phyloP scores from a whole-genome alignment of 1,139 yeast species.

The Torulaspora globosa region DNA sequence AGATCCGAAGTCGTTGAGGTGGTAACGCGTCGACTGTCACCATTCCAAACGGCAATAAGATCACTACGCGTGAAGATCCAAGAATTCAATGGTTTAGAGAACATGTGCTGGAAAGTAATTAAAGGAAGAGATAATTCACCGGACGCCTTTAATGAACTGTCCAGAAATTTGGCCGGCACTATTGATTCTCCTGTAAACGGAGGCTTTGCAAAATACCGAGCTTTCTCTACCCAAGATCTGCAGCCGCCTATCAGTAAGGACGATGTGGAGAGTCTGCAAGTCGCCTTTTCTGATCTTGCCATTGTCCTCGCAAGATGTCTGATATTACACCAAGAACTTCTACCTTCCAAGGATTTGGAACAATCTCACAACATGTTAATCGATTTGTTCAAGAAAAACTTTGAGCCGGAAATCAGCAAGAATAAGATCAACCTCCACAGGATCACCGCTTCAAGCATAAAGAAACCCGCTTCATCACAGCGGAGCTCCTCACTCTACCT shows the following conservation, averaged over 20 bases:
- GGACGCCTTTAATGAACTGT: constrained; percentile 59
- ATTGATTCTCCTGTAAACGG: constrained; percentile 93
- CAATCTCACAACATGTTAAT: constrained; percentile 65
- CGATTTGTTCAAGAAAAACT: constrained; percentile 62
- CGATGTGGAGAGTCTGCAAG: constrained; percentile 49
- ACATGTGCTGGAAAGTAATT: constrained; percentile 52
- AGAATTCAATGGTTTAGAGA: constrained; percentile 67
- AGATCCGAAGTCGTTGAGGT: constrained; percentile 64
- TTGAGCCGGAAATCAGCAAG: constrained; percentile 55
- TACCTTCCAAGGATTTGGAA: constrained; percentile 50
- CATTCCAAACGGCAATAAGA: constrained; percentile 76
- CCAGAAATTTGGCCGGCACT: constrained; percentile 78
- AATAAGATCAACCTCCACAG: constrained; percentile 30
- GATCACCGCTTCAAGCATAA: constrained; percentile 22
- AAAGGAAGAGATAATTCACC: constrained; percentile 52
- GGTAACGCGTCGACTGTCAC: constrained; percentile 64
- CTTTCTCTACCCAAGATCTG: constrained; percentile 46
- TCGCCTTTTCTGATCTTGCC: constrained; percentile 68
- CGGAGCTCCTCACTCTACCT: constrained; percentile 7
- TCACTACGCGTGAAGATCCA: constrained; percentile 64
- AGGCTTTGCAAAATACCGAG: constrained; percentile 80
- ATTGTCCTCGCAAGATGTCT: constrained; percentile 63
- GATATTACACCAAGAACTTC: constrained; percentile 61
- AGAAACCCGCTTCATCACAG: constrained; percentile 23
- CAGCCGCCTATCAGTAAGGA: constrained; percentile 44